These are phyloP conservation scores for Ciborinia camelliae DNA, from an alignment of 2,329 filamentous ascomycete species.

Conservation along the genomic window DNA sequence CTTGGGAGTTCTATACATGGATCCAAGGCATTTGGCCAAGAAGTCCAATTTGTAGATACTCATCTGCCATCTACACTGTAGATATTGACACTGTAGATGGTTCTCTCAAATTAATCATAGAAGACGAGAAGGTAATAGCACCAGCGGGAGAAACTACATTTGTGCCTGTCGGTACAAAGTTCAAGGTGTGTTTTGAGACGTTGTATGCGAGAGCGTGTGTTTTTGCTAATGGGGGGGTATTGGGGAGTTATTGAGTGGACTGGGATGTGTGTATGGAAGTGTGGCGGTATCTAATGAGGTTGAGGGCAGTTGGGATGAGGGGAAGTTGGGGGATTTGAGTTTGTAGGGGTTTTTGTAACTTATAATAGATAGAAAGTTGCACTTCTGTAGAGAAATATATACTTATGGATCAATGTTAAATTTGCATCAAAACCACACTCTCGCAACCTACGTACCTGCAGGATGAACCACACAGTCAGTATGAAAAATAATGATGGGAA, in stretches of 20 bases:
- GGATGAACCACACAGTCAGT: too few relatives aligned
- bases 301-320: neutral
- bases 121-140: slow-evolving; percentile 30
- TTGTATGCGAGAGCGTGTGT: slow-evolving; percentile 30
- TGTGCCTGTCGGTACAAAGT: slow-evolving; percentile 28
- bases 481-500: too few relatives aligned
- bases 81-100: slow-evolving; percentile 51
- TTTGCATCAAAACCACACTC: too few relatives aligned
- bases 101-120: slow-evolving; percentile 42
- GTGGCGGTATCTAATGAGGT: neutral
- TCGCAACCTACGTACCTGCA: too few relatives aligned
- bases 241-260: slow-evolving; percentile 25
- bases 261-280: neutral
- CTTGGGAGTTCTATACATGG: slow-evolving; percentile 44
- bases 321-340: neutral
- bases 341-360: neutral
- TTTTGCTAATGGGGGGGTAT: slow-evolving; percentile 34
- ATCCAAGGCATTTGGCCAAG: slow-evolving; percentile 38
- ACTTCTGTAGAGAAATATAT: neutral
- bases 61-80: slow-evolving; percentile 50
- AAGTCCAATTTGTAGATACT: slow-evolving; percentile 45
- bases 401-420: neutral
- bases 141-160: slow-evolving; percentile 30
- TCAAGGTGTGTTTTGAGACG: slow-evolving; percentile 24
- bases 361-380: neutral